Base-by-base conservation (phyloP, 108 stramenopile species). In the Nitzschia inconspicua region DNA sequence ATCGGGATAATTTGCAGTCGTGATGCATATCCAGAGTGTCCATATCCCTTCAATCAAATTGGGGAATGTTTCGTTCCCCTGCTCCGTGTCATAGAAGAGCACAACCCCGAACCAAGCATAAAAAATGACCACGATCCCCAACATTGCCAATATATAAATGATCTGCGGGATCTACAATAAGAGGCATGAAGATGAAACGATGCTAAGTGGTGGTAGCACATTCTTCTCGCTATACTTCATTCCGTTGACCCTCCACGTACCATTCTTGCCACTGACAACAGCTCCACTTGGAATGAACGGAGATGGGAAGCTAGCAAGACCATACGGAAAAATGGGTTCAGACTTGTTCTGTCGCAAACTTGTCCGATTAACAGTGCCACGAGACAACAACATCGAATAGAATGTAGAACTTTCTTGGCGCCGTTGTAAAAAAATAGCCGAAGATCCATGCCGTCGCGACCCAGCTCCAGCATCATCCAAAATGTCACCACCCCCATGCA, bases 1-100 rank as follows among this genome's bases (percentile, higher is more conserved):
- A 53, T 87, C 89, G 0, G 91, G 91, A 50, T 87, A 93, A 53
- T 86, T 93, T 9, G 83, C 91, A 10, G 91, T 93, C 0, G 91
- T 93, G 1, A 88, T 67, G 30, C 75, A 77, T 43, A 84, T 86
- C 82, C 84, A 89, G 2, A 89, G 42, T 0, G 82, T 80, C 77
- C 75, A 84, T 41, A 85, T 51, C 5, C 70, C 72, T 53, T 86
- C 85, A 1, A 78, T 50, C 37, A 88, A 58, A 47, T 76, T 88
- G 3, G 80, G 65, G 58, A 93, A 93, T 26, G 63, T 49, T 37
- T n/a, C 34, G 9, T 24, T 4, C n/a, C 83, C 87, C 68, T 88
- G 68, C 6, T 55, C 52, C 0, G 77, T 70, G 10, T 60, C 73
- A 40, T 78, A 68, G 66, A 89, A 93, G 29, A 81, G 56, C 1